Base-by-base conservation (phyloP, 139 green algal species). In the Asterochloris sp. region DNA sequence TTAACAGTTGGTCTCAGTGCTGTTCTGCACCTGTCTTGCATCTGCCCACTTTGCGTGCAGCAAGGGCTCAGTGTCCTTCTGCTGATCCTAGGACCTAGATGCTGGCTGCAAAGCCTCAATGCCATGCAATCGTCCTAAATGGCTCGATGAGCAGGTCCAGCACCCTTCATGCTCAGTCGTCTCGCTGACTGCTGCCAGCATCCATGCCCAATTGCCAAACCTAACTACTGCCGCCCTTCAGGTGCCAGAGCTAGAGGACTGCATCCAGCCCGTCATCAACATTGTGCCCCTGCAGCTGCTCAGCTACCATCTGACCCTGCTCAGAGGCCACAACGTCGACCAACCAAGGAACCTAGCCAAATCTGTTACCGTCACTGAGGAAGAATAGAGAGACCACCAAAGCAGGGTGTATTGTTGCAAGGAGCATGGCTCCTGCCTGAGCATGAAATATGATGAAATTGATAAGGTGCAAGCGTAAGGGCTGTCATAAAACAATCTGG, bases 271-370 rank as follows among this genome's bases (percentile, higher is more conserved):
- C 11, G 86, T 99, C 64, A 83, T 99, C 76, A 99, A 99, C 90
- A 97, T 98, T 79, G 88, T 99, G 15, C 95, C 96, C 15, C 87
- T 99, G 83, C 96, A 99, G 89, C 92, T 99, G 69, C 90, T 99
- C 69, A 86, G 84, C 17, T 99, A 99, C 86, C 95, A 99, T 87
- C 88, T 99, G 28, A 97, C 97, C 19, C 87, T 98, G 28, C 86
- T 98, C 74, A 85, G 96, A 4, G 96, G 96, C 0, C 87, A 94
- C 82, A 96, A 99, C 86, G 96, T 99, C 9, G 97, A 99, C 85
- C 96, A 98, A 90, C 97, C 97, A 10, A 90, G 97, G 17, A 98
- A 99, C 90, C 90, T 99, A 19, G 97, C 97, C 73, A 99, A 99
- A 89, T 93, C 84, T 81, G 96, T 99, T 12, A 99, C 96, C 2